Conservation (phyloP, 1,284 basidiomycete genomes). For the Ceratobasidium sp. region DNA sequence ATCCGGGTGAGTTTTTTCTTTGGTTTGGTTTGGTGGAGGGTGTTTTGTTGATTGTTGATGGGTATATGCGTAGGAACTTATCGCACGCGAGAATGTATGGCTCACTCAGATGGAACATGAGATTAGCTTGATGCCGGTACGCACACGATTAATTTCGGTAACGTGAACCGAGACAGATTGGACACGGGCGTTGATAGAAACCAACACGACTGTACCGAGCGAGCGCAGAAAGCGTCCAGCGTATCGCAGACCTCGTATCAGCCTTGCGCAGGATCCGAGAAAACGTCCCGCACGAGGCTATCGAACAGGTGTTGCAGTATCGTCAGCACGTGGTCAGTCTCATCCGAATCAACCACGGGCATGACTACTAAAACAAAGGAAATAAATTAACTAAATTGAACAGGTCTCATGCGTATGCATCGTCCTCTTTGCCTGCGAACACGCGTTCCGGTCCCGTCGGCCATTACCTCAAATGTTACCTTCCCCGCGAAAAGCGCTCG, state of each 20-base stretch:
- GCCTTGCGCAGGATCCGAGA: slow-evolving; percentile 65
- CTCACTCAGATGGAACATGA: slow-evolving; percentile 65
- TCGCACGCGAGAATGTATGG: slow-evolving; percentile 55
- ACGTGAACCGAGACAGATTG: background rate
- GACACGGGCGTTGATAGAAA: slow-evolving; percentile 59
- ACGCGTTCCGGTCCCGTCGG: slow-evolving; percentile 65
- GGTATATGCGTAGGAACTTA: slow-evolving; percentile 40
- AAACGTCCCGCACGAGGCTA: slow-evolving; percentile 64
- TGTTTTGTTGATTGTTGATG: no score
- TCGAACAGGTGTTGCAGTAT: slow-evolving; percentile 61
- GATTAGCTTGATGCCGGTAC: slow-evolving; percentile 65
- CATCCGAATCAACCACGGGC: no score
- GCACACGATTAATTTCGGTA: slow-evolving; percentile 49
- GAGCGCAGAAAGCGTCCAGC: slow-evolving; percentile 61
- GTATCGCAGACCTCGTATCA: slow-evolving; percentile 63
- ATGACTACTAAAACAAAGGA: no score
- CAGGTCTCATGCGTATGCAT: slow-evolving; percentile 66
- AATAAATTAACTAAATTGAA: no score
- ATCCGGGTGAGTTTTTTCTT: slow-evolving; percentile 61
- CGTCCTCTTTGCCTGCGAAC: slow-evolving; percentile 65
- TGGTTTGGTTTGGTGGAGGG: no score
- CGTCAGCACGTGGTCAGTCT: slow-evolving; percentile 66
- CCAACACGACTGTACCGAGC: slow-evolving; percentile 64
- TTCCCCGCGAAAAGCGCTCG: slow-evolving; percentile 62
- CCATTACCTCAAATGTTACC: slow-evolving; percentile 68